Evolutionary conservation across 768 basidiomycete species (phyloP), one percentile per base, ranked within the genome.

Genomic region (Chlorophyllum brunneum): DNA sequence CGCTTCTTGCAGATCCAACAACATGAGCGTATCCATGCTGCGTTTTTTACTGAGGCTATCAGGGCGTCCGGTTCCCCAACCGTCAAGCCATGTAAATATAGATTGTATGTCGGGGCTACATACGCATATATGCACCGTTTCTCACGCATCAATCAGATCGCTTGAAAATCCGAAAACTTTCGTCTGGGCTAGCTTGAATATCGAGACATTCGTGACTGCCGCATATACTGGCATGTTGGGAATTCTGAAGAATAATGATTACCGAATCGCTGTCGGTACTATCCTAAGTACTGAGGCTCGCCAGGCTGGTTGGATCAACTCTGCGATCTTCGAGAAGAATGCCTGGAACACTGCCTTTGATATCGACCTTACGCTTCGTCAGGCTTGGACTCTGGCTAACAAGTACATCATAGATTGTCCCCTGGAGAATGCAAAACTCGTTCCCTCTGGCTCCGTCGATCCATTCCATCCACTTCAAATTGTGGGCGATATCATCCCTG

Each of bases 271-370:
- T 15, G 77, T 80, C 4, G 85, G 74, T 1, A 75, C 79, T 16
- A 86, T 90, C 58, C 70, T 87, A 9, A 65, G 68, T 13, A 77
- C 76, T 47, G 83, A 88, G 60, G 74, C 82, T 20, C 76, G 83
- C 29, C 85, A 87, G 51, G 74, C 81, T n/a, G 69, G 76, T 1
- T 88, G 83, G 83, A 65, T 87, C 30, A 70, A 73, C 55, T 73
- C 76, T 1, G 72, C 78, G 13, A 74, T 80, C 34, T 65, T 69
- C 54, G 69, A 76, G 45, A 64, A 65, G 18, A 70, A 75, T 31
- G 71, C 80, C 1, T 86, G 84, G 83, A 78, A 76, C 45, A 73
- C 76, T 3, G 68, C 82, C 5, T 81, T 83, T 61, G 83, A 86
- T 63, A 73, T 70, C 1, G 69, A 75, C 4, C 65, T 80, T 20